Base-by-base conservation (phyloP, 2,329 filamentous ascomycete species). In the Stenocarpella maydis region DNA sequence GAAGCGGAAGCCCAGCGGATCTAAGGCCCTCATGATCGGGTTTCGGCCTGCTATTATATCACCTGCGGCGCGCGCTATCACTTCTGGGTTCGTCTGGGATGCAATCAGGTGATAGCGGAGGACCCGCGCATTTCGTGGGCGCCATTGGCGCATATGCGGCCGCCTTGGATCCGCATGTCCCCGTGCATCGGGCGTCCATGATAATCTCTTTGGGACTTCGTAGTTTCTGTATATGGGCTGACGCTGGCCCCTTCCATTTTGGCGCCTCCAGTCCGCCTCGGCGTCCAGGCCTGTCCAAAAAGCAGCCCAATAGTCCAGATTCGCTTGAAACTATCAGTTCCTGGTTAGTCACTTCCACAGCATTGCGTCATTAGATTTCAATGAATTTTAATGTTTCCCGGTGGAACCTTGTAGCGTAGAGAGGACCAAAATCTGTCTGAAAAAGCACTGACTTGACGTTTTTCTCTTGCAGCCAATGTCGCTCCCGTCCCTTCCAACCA, bases 1-100 rank as follows among this genome's bases (percentile, higher is more conserved):
- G n/a, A 63, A 63, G 28, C 58, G 58, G n/a, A 63, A 63, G 1
- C 41, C 58, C 10, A 63, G 58, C 14, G 58, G 58, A 2, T 37
- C 19, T n/a, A 63, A 37, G 15, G 41, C n/a, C 8, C 26, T 63
- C 58, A 63, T 63, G n/a, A 63, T 4, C 15, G 58, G 58, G 17
- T 63, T 49, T 2, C 45, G 26, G 14, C 58, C 58, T 19, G 43
- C 47, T 3, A 49, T 63, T 15, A 63, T 63, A 4, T 63, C 43
- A 4, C 58, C 58, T 8, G 34, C 17, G 58, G 28, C 28, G 5
- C 58, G 58, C 1, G 28, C n/a, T 8, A 63, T 43, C 19, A n/a
- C 34, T 1, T 37, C 43, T 1, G 58, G 41, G 2, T 49, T 15
- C 4, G 15, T 24, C 12, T 37, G n/a, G 8, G 41, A 6, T 6